These are phyloP conservation scores for Fusarium anthophilum DNA, from an alignment of 2,329 filamentous ascomycete species.

Conservation along the genomic window DNA sequence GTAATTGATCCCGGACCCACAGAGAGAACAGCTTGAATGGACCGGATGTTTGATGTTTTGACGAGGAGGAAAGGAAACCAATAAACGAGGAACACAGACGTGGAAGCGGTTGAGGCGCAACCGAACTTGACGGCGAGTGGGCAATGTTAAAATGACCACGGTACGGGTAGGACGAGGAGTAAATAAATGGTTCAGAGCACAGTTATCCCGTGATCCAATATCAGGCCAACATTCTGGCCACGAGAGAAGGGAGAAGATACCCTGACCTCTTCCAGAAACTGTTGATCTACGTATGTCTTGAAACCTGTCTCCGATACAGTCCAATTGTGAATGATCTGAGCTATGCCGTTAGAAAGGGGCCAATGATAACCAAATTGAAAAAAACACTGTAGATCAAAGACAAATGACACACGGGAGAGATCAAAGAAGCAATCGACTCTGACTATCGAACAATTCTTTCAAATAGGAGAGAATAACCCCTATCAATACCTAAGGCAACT, in stretches of 20 bases:
- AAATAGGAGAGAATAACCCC: constrained; percentile 14
- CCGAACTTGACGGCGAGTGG: constrained; percentile 22
- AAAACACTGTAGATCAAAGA: neutral
- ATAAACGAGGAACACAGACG: constrained; percentile 37
- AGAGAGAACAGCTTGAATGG: constrained; percentile 25
- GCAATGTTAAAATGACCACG: constrained; percentile 7
- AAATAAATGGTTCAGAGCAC: neutral
- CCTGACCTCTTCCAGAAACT: neutral
- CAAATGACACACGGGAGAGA: neutral
- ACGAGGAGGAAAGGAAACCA: constrained; percentile 26
- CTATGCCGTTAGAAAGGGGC: neutral
- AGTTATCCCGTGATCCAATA: neutral
- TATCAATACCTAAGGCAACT: neutral
- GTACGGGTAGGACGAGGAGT: neutral
- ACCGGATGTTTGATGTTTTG: constrained; percentile 34
- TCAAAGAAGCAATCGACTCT: neutral
- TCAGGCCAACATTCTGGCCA: neutral
- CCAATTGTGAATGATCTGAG: neutral
- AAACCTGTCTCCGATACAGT: constrained; percentile 11
- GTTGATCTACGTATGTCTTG: constrained; percentile 18
- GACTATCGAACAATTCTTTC: neutral
- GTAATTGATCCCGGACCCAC: constrained; percentile 28
- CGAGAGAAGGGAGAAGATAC: constrained; percentile 5
- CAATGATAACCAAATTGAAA: neutral
- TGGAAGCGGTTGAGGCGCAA: constrained; percentile 38